Evolutionary conservation across 305 asterid species (phyloP).

Genomic region (Fraxinus velutina): DNA sequence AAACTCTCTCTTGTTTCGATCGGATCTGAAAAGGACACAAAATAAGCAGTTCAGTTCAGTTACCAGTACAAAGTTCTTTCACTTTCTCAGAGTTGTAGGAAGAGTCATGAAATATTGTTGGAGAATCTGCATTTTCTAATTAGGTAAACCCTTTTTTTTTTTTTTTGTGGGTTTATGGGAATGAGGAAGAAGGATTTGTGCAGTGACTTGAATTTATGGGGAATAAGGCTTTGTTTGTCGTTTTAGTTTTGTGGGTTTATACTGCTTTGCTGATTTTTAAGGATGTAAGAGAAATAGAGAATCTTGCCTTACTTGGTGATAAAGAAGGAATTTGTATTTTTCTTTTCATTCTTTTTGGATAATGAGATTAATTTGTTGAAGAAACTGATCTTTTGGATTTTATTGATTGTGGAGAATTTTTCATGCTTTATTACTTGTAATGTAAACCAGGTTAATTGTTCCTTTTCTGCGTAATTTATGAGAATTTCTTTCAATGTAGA

Average conservation of each 20-base stretch:
- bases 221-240: neutral
- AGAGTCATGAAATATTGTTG: slow-evolving; percentile 51
- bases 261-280: slow-evolving; percentile 17
- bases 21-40: slow-evolving; percentile 54
- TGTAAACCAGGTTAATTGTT: neutral
- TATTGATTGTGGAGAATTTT: neutral
- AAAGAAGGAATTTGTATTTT: slow-evolving; percentile 20
- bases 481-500: neutral
- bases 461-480: neutral
- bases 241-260: neutral
- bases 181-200: neutral
- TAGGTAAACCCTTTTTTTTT: slow-evolving; percentile 36
- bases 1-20: slow-evolving; percentile 47
- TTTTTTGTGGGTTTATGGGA: neutral
- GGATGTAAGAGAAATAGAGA: slow-evolving; percentile 19
- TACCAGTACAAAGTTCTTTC: slow-evolving; percentile 32
- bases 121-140: slow-evolving; percentile 40
- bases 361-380: neutral
- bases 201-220: neutral
- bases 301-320: slow-evolving; percentile 26
- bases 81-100: slow-evolving; percentile 32
- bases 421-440: neutral
- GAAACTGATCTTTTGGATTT: slow-evolving; percentile 11
- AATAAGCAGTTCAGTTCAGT: slow-evolving; percentile 9
- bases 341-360: slow-evolving; percentile 12